Evolutionary conservation across 148 eudicot genomes (phyloP).

Genomic region (Chenopodium suecicum): DNA sequence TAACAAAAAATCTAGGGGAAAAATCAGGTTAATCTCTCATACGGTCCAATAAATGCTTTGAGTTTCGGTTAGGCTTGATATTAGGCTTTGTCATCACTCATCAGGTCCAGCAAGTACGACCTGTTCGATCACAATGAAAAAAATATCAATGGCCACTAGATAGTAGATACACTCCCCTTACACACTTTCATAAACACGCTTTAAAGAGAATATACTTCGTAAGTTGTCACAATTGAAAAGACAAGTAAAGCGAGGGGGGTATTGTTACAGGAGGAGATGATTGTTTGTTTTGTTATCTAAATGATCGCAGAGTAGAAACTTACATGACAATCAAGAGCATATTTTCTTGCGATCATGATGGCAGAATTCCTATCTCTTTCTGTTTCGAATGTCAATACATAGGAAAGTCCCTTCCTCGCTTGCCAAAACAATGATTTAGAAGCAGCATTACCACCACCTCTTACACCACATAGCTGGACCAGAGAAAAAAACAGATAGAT

Average conservation of each 20-base stretch:
- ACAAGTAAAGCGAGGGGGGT: background rate
- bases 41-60: slow-evolving; percentile 20
- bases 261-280: background rate
- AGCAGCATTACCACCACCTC: slow-evolving; percentile 92
- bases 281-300: background rate
- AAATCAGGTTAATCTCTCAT: slow-evolving; percentile 37
- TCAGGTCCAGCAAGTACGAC: slow-evolving; percentile 79
- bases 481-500: background rate
- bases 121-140: slow-evolving; percentile 31
- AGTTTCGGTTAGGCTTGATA: slow-evolving; percentile 36
- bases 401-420: slow-evolving; percentile 78
- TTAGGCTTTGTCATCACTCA: slow-evolving; percentile 67
- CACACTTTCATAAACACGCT: background rate
- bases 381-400: slow-evolving; percentile 67
- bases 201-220: background rate
- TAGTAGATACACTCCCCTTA: background rate
- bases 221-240: background rate
- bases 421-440: slow-evolving; percentile 92
- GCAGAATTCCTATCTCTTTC: slow-evolving; percentile 82
- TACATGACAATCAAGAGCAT: slow-evolving; percentile 82
- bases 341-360: slow-evolving; percentile 67
- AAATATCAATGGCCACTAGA: too few relatives aligned
- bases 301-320: slow-evolving; percentile 24
- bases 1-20: slow-evolving; percentile 12
- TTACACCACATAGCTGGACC: slow-evolving; percentile 76